These are phyloP conservation scores for Tephrocybe sp. DNA, from an alignment of 768 basidiomycete genomes.

Conservation along the genomic window DNA sequence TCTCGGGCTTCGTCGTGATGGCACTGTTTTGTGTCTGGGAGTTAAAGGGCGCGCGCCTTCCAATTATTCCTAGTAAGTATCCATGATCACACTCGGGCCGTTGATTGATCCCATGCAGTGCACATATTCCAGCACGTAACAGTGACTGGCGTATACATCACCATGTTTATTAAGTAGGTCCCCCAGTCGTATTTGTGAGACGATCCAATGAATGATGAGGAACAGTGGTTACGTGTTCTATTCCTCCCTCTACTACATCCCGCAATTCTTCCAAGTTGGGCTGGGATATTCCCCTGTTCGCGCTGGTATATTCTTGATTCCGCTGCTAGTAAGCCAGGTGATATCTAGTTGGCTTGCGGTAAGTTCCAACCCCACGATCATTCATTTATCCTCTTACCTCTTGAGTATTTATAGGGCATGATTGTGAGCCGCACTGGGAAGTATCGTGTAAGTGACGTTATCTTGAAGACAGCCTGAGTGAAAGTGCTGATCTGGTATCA, in stretches of 20 bases:
- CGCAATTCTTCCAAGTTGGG: slow-evolving; percentile 75
- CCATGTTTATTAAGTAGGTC: slow-evolving; percentile 67
- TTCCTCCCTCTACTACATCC: slow-evolving; percentile 69
- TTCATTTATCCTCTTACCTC: not conserved
- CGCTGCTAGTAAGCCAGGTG: slow-evolving; percentile 67
- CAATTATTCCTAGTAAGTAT: slow-evolving; percentile 67
- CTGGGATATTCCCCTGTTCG: slow-evolving; percentile 66
- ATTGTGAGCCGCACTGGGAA: slow-evolving; percentile 63
- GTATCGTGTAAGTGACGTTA: slow-evolving; percentile 42
- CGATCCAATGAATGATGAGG: slow-evolving; percentile 2
- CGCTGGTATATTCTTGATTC: slow-evolving; percentile 61
- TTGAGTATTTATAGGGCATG: slow-evolving; percentile 57
- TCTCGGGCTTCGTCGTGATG: slow-evolving; percentile 54
- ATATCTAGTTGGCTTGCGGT: slow-evolving; percentile 55
- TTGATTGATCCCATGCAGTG: slow-evolving; percentile 38
- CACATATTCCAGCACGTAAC: slow-evolving; percentile 70
- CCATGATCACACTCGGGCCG: not conserved
- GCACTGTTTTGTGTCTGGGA: slow-evolving; percentile 70
- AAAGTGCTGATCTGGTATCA: slow-evolving; percentile 17
- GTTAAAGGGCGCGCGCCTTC: slow-evolving; percentile 67
- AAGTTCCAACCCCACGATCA: slow-evolving; percentile 19
- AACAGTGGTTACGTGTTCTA: slow-evolving; percentile 59
- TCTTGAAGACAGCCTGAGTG: no score
- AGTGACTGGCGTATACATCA: slow-evolving; percentile 65
- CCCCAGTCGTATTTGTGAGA: not conserved